Percentiles rank a stretch among this genome's conserved stretches.
Conservation (phyloP, 352 stramenopile species). For the Thalassiosira mediterranea region DNA sequence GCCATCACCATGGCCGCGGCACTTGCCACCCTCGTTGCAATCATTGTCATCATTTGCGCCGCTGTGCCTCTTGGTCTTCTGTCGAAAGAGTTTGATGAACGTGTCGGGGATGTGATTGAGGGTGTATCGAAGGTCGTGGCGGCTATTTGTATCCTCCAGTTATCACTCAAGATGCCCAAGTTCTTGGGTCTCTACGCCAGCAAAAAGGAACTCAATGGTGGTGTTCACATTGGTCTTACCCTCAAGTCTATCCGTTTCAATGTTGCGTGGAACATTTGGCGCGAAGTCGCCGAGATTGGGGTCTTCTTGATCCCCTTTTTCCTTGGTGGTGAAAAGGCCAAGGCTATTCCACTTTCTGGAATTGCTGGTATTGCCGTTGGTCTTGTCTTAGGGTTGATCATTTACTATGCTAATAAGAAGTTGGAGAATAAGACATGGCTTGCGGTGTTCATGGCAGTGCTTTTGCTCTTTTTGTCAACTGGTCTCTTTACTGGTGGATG, state of each 20-base stretch:
- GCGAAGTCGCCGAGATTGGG: conserved; percentile 73
- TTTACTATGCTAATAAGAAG: conserved; percentile 68
- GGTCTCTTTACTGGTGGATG: conserved; percentile 71
- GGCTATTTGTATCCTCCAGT: conserved; percentile 64
- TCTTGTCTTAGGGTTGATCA: conserved; percentile 28
- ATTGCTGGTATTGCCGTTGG: conserved; percentile 52
- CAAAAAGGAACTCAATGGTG: conserved; percentile 39
- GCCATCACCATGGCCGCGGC: conserved; percentile 58
- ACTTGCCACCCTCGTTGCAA: conserved; percentile 52
- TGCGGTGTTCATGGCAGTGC: conserved; percentile 59
- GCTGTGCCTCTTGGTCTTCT: conserved; percentile 66
- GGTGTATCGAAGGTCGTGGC: conserved; percentile 75
- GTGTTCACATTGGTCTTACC: conserved; percentile 45
- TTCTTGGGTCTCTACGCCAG: conserved; percentile 70
- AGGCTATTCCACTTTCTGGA: conserved; percentile 65
- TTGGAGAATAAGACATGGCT: conserved; percentile 68
- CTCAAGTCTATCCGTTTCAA: conserved; percentile 77
- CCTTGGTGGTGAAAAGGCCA: conserved; percentile 53
- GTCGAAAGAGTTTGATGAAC: conserved; percentile 56
- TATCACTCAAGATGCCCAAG: conserved; percentile 76
- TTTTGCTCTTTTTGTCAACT: conserved; percentile 64
- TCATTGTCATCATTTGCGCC: conserved; percentile 55
- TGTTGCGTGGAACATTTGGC: conserved; percentile 80
- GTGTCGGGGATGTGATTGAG: conserved; percentile 63
- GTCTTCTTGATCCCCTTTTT: conserved; percentile 79